Conservation (phyloP, 2,329 filamentous ascomycete genomes). For the Aureobasidium sp. region DNA sequence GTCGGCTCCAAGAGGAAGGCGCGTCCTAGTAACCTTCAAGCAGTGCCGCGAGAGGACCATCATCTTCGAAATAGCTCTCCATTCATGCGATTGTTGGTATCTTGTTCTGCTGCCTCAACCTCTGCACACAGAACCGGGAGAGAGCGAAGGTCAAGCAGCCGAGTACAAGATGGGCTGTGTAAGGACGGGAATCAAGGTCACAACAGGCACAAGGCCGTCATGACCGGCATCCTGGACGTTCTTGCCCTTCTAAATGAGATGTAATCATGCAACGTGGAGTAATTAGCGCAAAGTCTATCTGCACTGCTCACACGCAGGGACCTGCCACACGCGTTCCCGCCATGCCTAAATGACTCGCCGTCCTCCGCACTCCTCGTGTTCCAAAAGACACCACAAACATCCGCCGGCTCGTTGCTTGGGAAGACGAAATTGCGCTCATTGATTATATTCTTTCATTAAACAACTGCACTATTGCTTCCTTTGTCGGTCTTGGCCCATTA, state of each 20-base stretch:
- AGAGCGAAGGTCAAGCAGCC: not conserved
- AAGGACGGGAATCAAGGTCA: not conserved
- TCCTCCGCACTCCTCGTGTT: not conserved
- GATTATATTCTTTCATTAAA: constrained; percentile 1
- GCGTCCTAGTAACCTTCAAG: constrained; percentile 60
- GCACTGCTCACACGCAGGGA: constrained; percentile 9
- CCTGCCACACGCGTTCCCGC: constrained; percentile 2
- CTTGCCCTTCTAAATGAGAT: constrained; percentile 9
- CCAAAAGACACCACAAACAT: not conserved
- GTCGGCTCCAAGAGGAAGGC: constrained; percentile 1
- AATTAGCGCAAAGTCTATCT: not conserved
- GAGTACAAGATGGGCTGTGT: not conserved
- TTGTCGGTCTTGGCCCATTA: constrained; percentile 4
- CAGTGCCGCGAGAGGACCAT: constrained; percentile 82
- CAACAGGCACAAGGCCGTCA: constrained; percentile 3
- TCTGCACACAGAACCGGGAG: not conserved
- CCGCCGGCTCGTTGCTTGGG: constrained; percentile 11
- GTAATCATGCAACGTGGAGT: constrained; percentile 11
- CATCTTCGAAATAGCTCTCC: constrained; percentile 82
- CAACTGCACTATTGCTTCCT: constrained; percentile 5
- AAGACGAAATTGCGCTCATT: constrained; percentile 6
- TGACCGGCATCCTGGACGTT: constrained; percentile 4
- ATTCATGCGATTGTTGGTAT: constrained; percentile 44
- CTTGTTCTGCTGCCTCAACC: not conserved
- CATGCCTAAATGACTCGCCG: not conserved